These are phyloP conservation scores for Zymoseptoria ardabiliae DNA, from an alignment of 2,329 filamentous ascomycete genomes.

Conservation along the genomic window DNA sequence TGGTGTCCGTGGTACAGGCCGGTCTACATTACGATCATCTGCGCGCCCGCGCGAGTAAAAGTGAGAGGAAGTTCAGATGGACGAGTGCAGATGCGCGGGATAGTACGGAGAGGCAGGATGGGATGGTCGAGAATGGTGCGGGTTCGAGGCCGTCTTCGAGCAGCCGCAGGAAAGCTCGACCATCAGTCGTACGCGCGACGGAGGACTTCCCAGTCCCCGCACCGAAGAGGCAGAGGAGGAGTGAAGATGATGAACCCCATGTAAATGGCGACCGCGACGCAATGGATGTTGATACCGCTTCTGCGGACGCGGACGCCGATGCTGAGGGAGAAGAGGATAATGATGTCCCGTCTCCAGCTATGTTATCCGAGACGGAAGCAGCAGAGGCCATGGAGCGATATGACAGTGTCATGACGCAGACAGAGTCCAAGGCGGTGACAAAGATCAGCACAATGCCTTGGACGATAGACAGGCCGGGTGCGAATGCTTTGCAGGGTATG, in stretches of 20 bases:
- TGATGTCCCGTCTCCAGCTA: slow-evolving; percentile 21
- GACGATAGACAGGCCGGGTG: slow-evolving; percentile 26
- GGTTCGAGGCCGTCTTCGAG: slow-evolving; percentile 9
- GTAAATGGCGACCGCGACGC: slow-evolving; percentile 37
- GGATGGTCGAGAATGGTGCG: slow-evolving; percentile 9
- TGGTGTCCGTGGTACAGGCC: slow-evolving; percentile 57
- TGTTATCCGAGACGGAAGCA: slow-evolving; percentile 20
- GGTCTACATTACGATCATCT: slow-evolving; percentile 46
- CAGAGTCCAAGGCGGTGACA: slow-evolving; percentile 25
- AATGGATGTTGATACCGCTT: slow-evolving; percentile 37
- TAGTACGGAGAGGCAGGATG: slow-evolving; percentile 15
- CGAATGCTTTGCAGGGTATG: slow-evolving; percentile 21
- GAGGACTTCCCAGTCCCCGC: slow-evolving; percentile 28
- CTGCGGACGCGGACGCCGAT: slow-evolving; percentile 17
- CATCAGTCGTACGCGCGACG: slow-evolving; percentile 13
- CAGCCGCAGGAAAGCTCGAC: slow-evolving; percentile 11
- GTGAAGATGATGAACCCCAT: slow-evolving; percentile 26
- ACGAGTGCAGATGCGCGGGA: slow-evolving; percentile 18
- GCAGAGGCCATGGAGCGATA: slow-evolving; percentile 24
- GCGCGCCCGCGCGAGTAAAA: slow-evolving; percentile 18
- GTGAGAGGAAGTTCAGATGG: slow-evolving; percentile 22
- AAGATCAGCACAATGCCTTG: slow-evolving; percentile 31
- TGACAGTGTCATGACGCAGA: slow-evolving; percentile 29
- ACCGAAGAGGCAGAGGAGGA: slow-evolving; percentile 28
- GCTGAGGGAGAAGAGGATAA: slow-evolving; percentile 21